These are phyloP conservation scores for Betula pendula DNA, from an alignment of 306 rosid genomes.

Conservation along the genomic window DNA sequence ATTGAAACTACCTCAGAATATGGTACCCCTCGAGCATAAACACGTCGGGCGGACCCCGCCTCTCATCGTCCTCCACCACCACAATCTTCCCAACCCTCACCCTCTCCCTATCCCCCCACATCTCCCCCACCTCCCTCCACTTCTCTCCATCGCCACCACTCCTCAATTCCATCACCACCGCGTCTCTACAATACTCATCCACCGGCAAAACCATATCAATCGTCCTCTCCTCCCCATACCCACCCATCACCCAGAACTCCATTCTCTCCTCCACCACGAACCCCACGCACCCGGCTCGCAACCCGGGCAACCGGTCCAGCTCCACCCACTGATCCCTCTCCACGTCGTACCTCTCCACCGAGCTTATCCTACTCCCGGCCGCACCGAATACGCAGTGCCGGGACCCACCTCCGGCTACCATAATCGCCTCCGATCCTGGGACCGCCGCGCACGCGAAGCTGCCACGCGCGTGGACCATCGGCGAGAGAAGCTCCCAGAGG, in stretches of 20 bases:
- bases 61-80: slow-evolving; percentile 46
- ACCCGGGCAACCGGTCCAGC: slow-evolving; percentile 63
- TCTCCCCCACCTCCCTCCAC: slow-evolving; percentile 75
- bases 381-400: slow-evolving; percentile 70
- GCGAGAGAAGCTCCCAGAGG: slow-evolving; percentile 56
- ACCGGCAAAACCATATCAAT: slow-evolving; percentile 80
- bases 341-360: slow-evolving; percentile 70
- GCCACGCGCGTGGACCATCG: slow-evolving; percentile 73
- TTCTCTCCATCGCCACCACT: slow-evolving; percentile 33
- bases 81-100: slow-evolving; percentile 67
- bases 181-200: slow-evolving; percentile 67
- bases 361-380: slow-evolving; percentile 65
- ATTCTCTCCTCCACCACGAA: slow-evolving; percentile 50
- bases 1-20: slow-evolving; percentile 56
- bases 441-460: slow-evolving; percentile 77
- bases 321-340: slow-evolving; percentile 63
- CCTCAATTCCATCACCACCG: slow-evolving; percentile 63
- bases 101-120: slow-evolving; percentile 70
- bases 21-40: slow-evolving; percentile 79
- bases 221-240: slow-evolving; percentile 76
- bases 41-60: slow-evolving; percentile 37
- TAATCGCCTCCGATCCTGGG: slow-evolving; percentile 34
- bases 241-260: slow-evolving; percentile 93
- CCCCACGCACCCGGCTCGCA: slow-evolving; percentile 87
- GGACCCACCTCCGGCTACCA: slow-evolving; percentile 89